Percentiles rank a stretch among this genome's conserved stretches.
phyloP scores from a whole-genome alignment of 345 rosid genomes.

The thale cress (Arabidopsis thaliana) region TAIR10.1 NC_003075.7:8651001-8651500 shows the following conservation, averaged over 20 bases:
- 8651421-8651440: constrained; percentile 48
- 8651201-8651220: not conserved
- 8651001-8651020: too few species aligned
- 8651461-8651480: constrained; percentile 37
- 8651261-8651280: not conserved
- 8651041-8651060: not conserved
- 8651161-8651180: not conserved
- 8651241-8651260: not conserved
- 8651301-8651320: not conserved
- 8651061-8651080: not conserved
- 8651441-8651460: constrained; percentile 42
- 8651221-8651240: not conserved
- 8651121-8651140: not conserved
- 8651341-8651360: not conserved
- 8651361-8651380: constrained; percentile 23
- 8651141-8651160: not conserved
- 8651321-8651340: not conserved
- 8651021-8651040: too few species aligned
- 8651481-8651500: constrained; percentile 37
- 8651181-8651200: not conserved
- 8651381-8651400: constrained; percentile 61
- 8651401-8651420: constrained; percentile 52
- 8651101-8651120: not conserved
- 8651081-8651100: not conserved
- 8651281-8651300: too few species aligned